Percentiles rank a stretch among this genome's conserved stretches.
Evolutionary conservation across 208 protist species (phyloP).

Genomic region (Wallacemonas sp.): DNA sequence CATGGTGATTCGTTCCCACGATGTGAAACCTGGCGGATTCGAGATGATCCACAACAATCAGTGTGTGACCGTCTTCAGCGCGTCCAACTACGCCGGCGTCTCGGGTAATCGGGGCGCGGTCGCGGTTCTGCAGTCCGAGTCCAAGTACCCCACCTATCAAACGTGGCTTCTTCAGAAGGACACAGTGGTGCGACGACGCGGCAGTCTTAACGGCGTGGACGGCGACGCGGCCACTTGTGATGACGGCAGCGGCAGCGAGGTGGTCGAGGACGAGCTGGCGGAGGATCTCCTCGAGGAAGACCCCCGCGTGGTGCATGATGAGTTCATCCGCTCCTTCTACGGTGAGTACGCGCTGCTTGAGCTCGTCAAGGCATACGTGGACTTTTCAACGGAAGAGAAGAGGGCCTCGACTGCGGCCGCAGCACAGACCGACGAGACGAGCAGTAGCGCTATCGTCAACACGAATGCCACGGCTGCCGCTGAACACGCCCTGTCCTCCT

Average conservation of each 20-base stretch:
- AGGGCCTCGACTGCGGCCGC: too few species aligned
- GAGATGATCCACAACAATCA: slow-evolving; percentile 63
- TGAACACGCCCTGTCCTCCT: too few species aligned
- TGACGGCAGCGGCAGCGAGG: neutral
- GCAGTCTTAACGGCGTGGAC: slow-evolving; percentile 3
- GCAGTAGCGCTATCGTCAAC: neutral
- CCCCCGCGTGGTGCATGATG: slow-evolving; percentile 24
- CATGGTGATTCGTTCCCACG: slow-evolving; percentile 93
- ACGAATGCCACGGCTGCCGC: neutral
- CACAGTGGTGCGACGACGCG: neutral
- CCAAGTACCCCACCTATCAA: slow-evolving; percentile 67
- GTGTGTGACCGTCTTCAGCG: slow-evolving; percentile 84
- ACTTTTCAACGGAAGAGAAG: slow-evolving; percentile 3
- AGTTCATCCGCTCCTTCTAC: slow-evolving; percentile 43
- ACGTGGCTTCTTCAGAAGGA: slow-evolving; percentile 79
- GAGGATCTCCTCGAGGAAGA: slow-evolving; percentile 17
- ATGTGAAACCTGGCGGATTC: slow-evolving; percentile 90
- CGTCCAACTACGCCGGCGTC: slow-evolving; percentile 88
- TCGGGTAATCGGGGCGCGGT: slow-evolving; percentile 97
- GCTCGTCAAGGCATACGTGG: slow-evolving; percentile 7
- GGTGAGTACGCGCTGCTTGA: slow-evolving; percentile 1
- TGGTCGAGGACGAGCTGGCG: neutral
- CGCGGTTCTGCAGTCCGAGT: slow-evolving; percentile 50
- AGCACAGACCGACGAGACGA: neutral
- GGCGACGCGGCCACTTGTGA: neutral